phyloP scores from a whole-genome alignment of 2,329 filamentous ascomycete genomes.

The Davidsoniella virescens region DNA sequence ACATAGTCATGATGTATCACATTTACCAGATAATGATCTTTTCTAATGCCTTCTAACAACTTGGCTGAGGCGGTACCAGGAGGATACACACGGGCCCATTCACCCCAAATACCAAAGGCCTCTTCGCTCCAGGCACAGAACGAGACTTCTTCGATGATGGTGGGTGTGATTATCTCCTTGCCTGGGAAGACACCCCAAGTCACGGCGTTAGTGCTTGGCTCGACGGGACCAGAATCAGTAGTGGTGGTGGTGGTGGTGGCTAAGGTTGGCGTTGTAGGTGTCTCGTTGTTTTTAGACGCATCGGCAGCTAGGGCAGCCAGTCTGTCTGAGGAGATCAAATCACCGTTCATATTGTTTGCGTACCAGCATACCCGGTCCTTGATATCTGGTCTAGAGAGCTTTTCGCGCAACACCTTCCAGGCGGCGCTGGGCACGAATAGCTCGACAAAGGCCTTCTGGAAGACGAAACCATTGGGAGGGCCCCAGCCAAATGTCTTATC shows the following conservation, averaged over 20 bases:
- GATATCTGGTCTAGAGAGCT: constrained; percentile 41
- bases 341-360: constrained; percentile 62
- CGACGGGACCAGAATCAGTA: constrained; percentile 15
- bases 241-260: constrained; percentile 16
- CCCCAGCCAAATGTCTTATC: constrained; percentile 86
- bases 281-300: neutral
- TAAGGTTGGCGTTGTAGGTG: no score
- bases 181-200: constrained; percentile 94
- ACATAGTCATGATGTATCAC: constrained; percentile 70
- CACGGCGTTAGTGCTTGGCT: constrained; percentile 66
- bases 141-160: constrained; percentile 89
- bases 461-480: constrained; percentile 80
- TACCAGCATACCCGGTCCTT: constrained; percentile 69
- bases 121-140: constrained; percentile 92
- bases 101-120: constrained; percentile 85
- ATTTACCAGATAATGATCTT: constrained; percentile 78
- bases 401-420: constrained; percentile 50
- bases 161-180: constrained; percentile 91
- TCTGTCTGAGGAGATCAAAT: constrained; percentile 55
- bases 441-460: constrained; percentile 96
- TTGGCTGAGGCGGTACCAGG: constrained; percentile 52
- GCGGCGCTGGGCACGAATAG: constrained; percentile 69
- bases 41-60: constrained; percentile 49
- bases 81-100: constrained; percentile 86
- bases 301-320: constrained; percentile 7